A percentile compares a stretch with the other conserved stretches of the same genome.
Conservation (phyloP, 1,284 basidiomycete species). For the Boletus semigastroideus region DNA sequence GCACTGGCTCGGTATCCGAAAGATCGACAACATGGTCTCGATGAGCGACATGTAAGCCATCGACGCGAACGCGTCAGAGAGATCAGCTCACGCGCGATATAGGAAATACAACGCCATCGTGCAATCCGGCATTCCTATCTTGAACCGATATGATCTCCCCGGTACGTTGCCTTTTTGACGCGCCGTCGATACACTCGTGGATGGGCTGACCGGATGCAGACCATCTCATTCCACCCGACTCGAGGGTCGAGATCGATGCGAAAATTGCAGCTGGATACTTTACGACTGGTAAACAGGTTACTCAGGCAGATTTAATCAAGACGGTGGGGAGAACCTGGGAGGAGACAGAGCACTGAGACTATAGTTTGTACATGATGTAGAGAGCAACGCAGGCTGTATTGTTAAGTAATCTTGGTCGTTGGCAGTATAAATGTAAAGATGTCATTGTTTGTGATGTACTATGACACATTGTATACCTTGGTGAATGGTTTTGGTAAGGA, state of each 20-base stretch:
- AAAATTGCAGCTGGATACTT: slow-evolving; percentile 95
- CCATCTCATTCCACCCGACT: slow-evolving; percentile 86
- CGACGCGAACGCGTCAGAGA: not conserved
- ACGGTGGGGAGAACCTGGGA: slow-evolving; percentile 92
- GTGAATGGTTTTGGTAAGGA: too few relatives aligned
- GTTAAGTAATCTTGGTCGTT: not conserved
- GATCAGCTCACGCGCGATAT: not conserved
- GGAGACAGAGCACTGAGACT: slow-evolving; percentile 64
- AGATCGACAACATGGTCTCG: slow-evolving; percentile 87
- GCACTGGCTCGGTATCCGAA: slow-evolving; percentile 90
- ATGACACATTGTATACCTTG: too few relatives aligned
- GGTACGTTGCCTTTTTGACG: slow-evolving; percentile 40
- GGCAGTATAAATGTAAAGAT: slow-evolving; percentile 4
- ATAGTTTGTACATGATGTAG: not conserved
- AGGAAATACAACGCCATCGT: slow-evolving; percentile 96
- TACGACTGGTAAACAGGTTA: slow-evolving; percentile 74
- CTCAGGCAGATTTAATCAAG: slow-evolving; percentile 74
- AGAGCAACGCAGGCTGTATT: slow-evolving; percentile 1
- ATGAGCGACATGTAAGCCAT: slow-evolving; percentile 82
- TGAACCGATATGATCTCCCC: slow-evolving; percentile 82
- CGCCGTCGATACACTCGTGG: not conserved
- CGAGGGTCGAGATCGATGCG: slow-evolving; percentile 92
- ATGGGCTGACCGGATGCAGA: slow-evolving; percentile 37
- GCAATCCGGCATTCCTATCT: slow-evolving; percentile 81
- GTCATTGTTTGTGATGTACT: not conserved